phyloP scores from a whole-genome alignment of 148 eudicot genomes.

The Euryodendron excelsum region DNA sequence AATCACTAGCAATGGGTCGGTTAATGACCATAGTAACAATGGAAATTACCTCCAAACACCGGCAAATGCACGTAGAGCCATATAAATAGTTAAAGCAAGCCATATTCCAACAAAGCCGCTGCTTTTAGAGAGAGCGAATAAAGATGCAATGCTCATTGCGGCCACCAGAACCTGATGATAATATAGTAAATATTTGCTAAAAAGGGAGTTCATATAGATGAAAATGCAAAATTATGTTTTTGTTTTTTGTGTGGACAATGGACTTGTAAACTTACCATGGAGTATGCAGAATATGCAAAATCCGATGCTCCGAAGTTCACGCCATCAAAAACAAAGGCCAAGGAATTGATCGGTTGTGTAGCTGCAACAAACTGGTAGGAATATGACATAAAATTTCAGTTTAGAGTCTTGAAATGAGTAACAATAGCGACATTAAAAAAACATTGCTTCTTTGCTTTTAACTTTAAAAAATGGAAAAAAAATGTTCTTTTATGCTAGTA shows the following conservation, averaged over 20 bases:
- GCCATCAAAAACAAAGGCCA: conserved; percentile 84
- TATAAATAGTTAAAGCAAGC: conserved; percentile 78
- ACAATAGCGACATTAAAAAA: background rate
- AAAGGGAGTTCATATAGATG: background rate
- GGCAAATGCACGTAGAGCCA: conserved; percentile 75
- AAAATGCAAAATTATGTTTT: background rate
- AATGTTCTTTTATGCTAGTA: background rate
- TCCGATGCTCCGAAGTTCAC: conserved; percentile 87
- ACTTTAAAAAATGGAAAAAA: background rate
- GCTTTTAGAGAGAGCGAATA: conserved; percentile 54
- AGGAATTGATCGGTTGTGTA: conserved; percentile 74
- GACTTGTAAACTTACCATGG: conserved; percentile 56
- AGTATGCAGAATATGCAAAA: conserved; percentile 77
- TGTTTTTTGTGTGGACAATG: background rate
- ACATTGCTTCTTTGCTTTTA: background rate
- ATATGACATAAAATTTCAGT: background rate
- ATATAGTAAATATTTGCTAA: background rate
- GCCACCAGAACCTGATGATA: conserved; percentile 66
- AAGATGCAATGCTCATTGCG: conserved; percentile 53
- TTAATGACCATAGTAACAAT: background rate
- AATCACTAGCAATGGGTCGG: background rate
- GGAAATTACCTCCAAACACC: conserved; percentile 82
- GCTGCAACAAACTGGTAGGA: conserved; percentile 63
- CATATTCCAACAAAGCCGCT: conserved; percentile 87
- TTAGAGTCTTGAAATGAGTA: background rate